phyloP scores from a whole-genome alignment of 257 asterid genomes.

The Apocynum venetum region DNA sequence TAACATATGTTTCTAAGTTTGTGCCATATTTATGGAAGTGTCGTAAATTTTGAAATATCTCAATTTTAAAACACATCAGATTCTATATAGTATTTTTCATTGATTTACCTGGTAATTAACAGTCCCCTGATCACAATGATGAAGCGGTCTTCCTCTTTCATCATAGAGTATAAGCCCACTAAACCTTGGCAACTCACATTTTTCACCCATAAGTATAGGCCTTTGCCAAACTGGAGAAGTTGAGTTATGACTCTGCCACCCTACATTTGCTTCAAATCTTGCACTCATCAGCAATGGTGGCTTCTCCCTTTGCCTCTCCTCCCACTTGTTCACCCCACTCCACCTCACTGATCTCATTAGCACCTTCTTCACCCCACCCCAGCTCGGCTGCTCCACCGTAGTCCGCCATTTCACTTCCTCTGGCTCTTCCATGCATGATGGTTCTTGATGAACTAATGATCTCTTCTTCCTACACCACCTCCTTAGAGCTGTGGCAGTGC shows the following conservation, averaged over 20 bases:
- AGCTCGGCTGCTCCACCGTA: neutral
- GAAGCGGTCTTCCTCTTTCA: conserved; percentile 57
- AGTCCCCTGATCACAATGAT: conserved; percentile 21
- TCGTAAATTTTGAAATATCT: neutral
- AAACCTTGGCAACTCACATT: conserved; percentile 76
- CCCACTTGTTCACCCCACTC: conserved; percentile 54
- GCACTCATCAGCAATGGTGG: conserved; percentile 40
- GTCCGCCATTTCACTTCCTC: conserved; percentile 2
- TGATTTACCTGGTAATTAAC: conserved; percentile 32
- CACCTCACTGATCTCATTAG: conserved; percentile 47
- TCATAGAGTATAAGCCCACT: conserved; percentile 87
- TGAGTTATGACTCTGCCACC: conserved; percentile 58
- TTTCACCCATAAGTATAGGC: conserved; percentile 88
- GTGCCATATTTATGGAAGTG: neutral
- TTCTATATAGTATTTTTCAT: no score
- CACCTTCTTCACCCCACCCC: conserved; percentile 26
- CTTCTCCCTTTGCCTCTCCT: conserved; percentile 24
- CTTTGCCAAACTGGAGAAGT: conserved; percentile 74
- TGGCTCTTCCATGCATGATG: conserved; percentile 7
- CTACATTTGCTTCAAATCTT: conserved; percentile 24
- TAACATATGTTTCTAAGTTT: neutral
- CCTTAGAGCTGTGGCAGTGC: conserved; percentile 20
- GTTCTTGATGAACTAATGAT: conserved; percentile 36
- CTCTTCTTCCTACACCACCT: conserved; percentile 22
- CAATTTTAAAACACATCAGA: no score